Conservation (phyloP, 2,329 filamentous ascomycete species). For the Cercospora sesami region DNA sequence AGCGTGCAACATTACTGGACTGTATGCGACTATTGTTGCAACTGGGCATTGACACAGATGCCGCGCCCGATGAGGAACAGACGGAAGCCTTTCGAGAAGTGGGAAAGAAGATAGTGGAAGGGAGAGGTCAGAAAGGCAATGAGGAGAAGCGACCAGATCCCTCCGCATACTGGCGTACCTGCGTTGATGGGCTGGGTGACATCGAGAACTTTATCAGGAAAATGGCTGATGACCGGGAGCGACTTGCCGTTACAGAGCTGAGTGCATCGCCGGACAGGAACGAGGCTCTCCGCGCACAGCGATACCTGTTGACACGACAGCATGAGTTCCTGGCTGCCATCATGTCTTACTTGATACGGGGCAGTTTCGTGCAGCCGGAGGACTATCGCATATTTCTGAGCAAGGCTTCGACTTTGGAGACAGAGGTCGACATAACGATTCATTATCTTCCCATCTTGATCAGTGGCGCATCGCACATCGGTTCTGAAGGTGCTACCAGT, state of each 20-base stretch:
- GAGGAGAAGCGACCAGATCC: conserved; percentile 47
- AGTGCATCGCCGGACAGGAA: conserved; percentile 63
- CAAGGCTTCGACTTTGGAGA: conserved; percentile 68
- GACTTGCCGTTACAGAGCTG: conserved; percentile 72
- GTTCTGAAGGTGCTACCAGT: conserved; percentile 65
- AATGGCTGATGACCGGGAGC: conserved; percentile 73
- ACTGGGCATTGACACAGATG: conserved; percentile 60
- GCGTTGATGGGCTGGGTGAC: conserved; percentile 71
- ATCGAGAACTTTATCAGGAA: conserved; percentile 75
- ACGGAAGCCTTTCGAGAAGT: conserved; percentile 57
- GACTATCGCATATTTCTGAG: conserved; percentile 74
- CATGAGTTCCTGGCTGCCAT: conserved; percentile 87
- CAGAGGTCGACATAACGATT: conserved; percentile 71
- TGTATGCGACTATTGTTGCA: conserved; percentile 78
- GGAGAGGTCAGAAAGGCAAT: conserved; percentile 45
- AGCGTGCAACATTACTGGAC: conserved; percentile 78
- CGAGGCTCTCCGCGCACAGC: conserved; percentile 78
- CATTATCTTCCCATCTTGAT: conserved; percentile 82
- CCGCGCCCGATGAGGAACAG: conserved; percentile 37
- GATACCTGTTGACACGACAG: conserved; percentile 77
- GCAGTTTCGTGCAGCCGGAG: conserved; percentile 65
- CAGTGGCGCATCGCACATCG: conserved; percentile 73
- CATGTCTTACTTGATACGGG: conserved; percentile 74
- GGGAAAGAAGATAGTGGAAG: conserved; percentile 58
- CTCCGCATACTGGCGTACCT: conserved; percentile 69